These are phyloP conservation scores for Scutellaria baicalensis DNA, from an alignment of 257 asterid genomes.

Conservation along the genomic window DNA sequence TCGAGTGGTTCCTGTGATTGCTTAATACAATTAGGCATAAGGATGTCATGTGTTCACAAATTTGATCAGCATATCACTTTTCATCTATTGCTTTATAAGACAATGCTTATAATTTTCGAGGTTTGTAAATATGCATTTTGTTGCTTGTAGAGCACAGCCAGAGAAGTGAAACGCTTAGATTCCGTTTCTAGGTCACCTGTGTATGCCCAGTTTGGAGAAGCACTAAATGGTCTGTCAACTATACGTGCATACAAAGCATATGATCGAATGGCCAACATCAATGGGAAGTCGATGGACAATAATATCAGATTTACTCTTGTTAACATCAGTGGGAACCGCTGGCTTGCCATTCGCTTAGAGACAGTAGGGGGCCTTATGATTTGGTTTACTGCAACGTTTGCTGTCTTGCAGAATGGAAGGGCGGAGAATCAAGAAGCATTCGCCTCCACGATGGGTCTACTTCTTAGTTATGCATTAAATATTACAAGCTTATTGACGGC, in stretches of 20 bases:
- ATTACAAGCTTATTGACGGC: slow-evolving; percentile 74
- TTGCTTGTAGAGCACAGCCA: slow-evolving; percentile 80
- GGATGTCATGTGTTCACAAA: not conserved
- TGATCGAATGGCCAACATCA: slow-evolving; percentile 80
- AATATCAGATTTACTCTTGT: slow-evolving; percentile 83
- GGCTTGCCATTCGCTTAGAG: slow-evolving; percentile 92
- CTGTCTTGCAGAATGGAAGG: slow-evolving; percentile 85
- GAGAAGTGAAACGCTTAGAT: slow-evolving; percentile 95
- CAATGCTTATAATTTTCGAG: not conserved
- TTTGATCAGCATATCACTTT: not conserved
- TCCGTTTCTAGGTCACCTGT: slow-evolving; percentile 90
- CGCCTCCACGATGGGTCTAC: slow-evolving; percentile 98
- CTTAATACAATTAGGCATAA: not conserved
- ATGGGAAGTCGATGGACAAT: slow-evolving; percentile 90
- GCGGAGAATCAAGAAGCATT: slow-evolving; percentile 81
- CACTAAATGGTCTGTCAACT: slow-evolving; percentile 79
- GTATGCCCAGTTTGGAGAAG: slow-evolving; percentile 98
- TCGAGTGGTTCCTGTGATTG: not conserved
- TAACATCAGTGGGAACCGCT: slow-evolving; percentile 87
- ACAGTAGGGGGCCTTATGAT: slow-evolving; percentile 95
- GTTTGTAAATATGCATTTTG: slow-evolving; percentile 1
- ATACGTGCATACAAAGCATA: slow-evolving; percentile 97
- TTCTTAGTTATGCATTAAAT: slow-evolving; percentile 82
- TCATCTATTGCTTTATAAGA: not conserved
- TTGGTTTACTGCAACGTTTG: slow-evolving; percentile 95